Conservation (phyloP, 2,329 filamentous ascomycete species). For the Exophiala aquamarina region DNA sequence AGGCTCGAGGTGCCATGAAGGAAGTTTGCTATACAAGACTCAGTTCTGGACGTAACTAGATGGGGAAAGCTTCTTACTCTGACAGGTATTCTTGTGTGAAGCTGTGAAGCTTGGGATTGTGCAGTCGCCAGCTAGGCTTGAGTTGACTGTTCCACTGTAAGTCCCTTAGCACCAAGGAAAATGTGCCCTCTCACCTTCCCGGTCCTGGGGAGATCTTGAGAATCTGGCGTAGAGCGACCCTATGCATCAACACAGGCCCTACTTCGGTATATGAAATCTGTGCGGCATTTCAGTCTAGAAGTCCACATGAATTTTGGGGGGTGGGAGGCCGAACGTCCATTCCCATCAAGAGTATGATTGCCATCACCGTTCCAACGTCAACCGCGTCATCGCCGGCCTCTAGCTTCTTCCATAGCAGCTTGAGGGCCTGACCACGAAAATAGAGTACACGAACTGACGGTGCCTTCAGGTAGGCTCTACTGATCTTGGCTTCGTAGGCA, state of each 20-base stretch:
- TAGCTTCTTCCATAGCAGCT: conserved; percentile 5
- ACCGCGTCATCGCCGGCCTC: not conserved
- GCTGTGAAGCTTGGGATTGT: not conserved
- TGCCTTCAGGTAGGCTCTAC: not conserved
- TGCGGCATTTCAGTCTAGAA: not conserved
- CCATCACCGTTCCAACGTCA: conserved; percentile 4
- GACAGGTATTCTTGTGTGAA: not conserved
- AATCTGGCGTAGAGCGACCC: conserved; percentile 7
- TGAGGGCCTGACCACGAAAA: conserved; percentile 6
- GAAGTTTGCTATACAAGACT: not conserved
- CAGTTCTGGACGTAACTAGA: not conserved
- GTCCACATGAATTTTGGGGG: too few relatives aligned
- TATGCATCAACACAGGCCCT: conserved; percentile 7
- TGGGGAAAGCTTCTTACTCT: conserved; percentile 1
- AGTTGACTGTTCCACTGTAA: not conserved
- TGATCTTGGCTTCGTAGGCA: conserved; percentile 1
- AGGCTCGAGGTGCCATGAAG: not conserved
- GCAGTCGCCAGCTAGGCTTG: not conserved
- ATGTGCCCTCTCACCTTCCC: not conserved
- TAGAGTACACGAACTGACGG: conserved; percentile 5
- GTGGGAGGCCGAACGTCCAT: conserved; percentile 4
- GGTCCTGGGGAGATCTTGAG: not conserved
- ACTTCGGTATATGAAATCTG: conserved; percentile 8
- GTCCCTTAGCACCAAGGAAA: not conserved
- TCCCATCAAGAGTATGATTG: conserved; percentile 8